These are phyloP conservation scores for Fusarium nematophilum DNA, from an alignment of 2,329 filamentous ascomycete species.

Conservation along the genomic window DNA sequence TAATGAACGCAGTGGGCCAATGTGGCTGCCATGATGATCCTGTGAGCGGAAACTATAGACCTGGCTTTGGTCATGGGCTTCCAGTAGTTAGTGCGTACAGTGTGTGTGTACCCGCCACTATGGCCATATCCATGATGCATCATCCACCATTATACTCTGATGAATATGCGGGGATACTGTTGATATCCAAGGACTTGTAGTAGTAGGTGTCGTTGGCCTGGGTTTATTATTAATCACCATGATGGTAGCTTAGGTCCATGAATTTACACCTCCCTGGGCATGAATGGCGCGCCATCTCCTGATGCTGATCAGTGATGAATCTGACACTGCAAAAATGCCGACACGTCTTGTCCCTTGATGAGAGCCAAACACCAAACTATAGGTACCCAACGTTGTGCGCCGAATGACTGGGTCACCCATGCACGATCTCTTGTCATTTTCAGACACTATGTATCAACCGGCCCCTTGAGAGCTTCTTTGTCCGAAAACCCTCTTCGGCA, in stretches of 20 bases:
- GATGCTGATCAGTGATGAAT: background rate
- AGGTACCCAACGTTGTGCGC: background rate
- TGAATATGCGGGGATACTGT: slow-evolving; percentile 3
- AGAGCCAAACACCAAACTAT: no score
- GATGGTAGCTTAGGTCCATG: background rate
- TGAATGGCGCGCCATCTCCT: slow-evolving; percentile 15
- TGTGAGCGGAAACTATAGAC: slow-evolving; percentile 2
- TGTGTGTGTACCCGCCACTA: slow-evolving; percentile 8
- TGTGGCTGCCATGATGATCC: background rate
- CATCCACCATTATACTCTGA: background rate
- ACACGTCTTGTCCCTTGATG: background rate
- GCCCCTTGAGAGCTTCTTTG: background rate
- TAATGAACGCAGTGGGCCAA: background rate
- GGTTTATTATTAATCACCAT: no score
- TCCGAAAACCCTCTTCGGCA: background rate
- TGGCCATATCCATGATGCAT: slow-evolving; percentile 13
- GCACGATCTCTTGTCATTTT: background rate
- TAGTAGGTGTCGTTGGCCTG: no score
- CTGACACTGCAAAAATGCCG: background rate
- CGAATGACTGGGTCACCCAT: background rate
- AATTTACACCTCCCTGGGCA: slow-evolving; percentile 17
- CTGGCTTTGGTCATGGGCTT: background rate
- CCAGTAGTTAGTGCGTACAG: slow-evolving; percentile 7
- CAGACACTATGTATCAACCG: background rate
- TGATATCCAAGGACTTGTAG: background rate